Evolutionary conservation across 169 alveolate genomes (phyloP).

Genomic region (Miamiensis avidus): DNA sequence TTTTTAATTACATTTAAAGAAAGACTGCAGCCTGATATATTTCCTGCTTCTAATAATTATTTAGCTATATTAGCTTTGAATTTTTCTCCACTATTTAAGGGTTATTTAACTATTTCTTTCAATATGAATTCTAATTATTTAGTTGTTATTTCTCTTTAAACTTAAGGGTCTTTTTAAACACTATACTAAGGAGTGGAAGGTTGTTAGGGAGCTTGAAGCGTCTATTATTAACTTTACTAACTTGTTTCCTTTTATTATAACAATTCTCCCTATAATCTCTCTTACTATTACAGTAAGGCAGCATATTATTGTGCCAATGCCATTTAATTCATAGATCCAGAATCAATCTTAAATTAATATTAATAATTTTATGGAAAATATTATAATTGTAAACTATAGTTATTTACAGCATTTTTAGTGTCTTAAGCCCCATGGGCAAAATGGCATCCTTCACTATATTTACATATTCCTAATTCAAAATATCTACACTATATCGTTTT

Average conservation of each 20-base stretch:
- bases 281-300: not conserved
- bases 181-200: not conserved
- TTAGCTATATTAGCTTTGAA: not conserved
- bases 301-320: not conserved
- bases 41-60: not conserved
- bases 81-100: too few relatives aligned
- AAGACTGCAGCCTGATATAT: not conserved
- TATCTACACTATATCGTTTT: not conserved
- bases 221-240: too few relatives aligned
- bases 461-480: not conserved
- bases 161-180: not conserved
- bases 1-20: not conserved
- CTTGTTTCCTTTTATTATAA: too few relatives aligned
- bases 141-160: not conserved
- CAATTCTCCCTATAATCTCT: not conserved
- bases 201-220: too few relatives aligned
- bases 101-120: too few relatives aligned
- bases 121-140: not conserved
- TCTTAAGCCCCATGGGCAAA: not conserved
- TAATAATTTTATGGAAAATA: too few relatives aligned
- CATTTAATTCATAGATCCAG: not conserved
- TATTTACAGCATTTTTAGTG: not conserved
- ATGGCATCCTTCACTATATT: not conserved
- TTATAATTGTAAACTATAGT: not conserved
- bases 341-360: not conserved